These are phyloP conservation scores for Lodderomyces pseudojiufengensis DNA, from an alignment of 1,139 yeast genomes.

Conservation along the genomic window DNA sequence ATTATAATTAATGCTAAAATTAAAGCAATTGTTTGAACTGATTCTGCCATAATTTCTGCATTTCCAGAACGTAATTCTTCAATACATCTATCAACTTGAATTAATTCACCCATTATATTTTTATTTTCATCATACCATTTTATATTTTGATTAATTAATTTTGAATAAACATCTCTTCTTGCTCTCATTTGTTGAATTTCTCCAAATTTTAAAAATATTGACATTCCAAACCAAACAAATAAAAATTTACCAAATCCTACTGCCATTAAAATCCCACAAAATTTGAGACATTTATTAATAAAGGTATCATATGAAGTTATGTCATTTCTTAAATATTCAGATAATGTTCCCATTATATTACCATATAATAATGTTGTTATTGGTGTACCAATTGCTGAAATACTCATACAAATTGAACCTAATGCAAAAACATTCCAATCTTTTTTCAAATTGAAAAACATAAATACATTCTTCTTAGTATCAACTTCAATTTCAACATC, in stretches of 20 bases:
- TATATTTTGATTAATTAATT: slow-evolving; percentile 22
- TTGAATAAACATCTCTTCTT: slow-evolving; percentile 39
- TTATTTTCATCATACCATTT: slow-evolving; percentile 59
- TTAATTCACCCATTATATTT: slow-evolving; percentile 57
- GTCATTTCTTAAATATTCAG: slow-evolving; percentile 30
- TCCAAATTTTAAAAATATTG: slow-evolving; percentile 68
- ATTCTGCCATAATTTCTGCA: slow-evolving; percentile 62
- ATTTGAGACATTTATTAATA: slow-evolving; percentile 39
- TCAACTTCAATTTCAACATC: slow-evolving; percentile 1
- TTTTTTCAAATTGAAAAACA: slow-evolving; percentile 18
- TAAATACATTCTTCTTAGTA: slow-evolving; percentile 21
- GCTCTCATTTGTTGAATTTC: slow-evolving; percentile 65
- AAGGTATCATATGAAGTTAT: slow-evolving; percentile 28
- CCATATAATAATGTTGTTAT: slow-evolving; percentile 66
- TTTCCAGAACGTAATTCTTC: slow-evolving; percentile 74
- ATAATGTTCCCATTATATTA: slow-evolving; percentile 51
- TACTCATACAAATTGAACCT: slow-evolving; percentile 23
- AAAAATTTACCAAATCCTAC: slow-evolving; percentile 55
- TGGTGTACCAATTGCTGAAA: slow-evolving; percentile 57
- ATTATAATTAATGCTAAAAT: slow-evolving; percentile 56
- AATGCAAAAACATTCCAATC: slow-evolving; percentile 23
- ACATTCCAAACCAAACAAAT: slow-evolving; percentile 53
- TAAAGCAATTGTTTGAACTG: slow-evolving; percentile 50
- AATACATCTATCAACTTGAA: slow-evolving; percentile 68
- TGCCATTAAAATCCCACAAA: slow-evolving; percentile 53